phyloP scores from a whole-genome alignment of 208 protist species.

The Phytomonas sp. region DNA sequence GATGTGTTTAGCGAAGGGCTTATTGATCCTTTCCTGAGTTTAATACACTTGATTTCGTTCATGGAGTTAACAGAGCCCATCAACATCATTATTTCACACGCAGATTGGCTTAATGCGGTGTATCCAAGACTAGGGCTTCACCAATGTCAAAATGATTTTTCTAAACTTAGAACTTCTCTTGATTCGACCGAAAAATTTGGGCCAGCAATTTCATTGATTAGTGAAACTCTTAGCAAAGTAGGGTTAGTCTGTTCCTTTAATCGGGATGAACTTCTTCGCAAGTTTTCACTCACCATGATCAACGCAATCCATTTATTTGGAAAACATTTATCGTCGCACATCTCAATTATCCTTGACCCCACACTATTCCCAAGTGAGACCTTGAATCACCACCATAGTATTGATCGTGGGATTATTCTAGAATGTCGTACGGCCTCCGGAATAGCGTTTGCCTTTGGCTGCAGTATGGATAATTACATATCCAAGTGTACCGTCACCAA shows the following conservation, averaged over 20 bases:
- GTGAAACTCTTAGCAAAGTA: slow-evolving; percentile 16
- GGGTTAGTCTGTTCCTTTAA: slow-evolving; percentile 24
- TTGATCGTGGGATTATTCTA: slow-evolving; percentile 31
- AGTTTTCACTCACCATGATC: slow-evolving; percentile 29
- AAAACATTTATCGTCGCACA: slow-evolving; percentile 30
- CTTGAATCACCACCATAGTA: slow-evolving; percentile 20
- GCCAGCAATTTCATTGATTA: slow-evolving; percentile 26
- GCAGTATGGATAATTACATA: slow-evolving; percentile 56
- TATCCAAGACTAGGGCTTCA: slow-evolving; percentile 25
- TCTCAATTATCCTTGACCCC: slow-evolving; percentile 44
- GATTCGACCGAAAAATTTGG: slow-evolving; percentile 36
- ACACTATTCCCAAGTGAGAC: slow-evolving; percentile 26
- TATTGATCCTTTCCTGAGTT: slow-evolving; percentile 51
- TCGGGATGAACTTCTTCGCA: slow-evolving; percentile 37
- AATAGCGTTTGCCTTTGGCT: slow-evolving; percentile 54
- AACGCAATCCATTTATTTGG: slow-evolving; percentile 38
- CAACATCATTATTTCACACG: slow-evolving; percentile 70
- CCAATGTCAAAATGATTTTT: slow-evolving; percentile 17
- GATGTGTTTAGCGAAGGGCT: slow-evolving; percentile 36
- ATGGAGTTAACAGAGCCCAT: slow-evolving; percentile 31
- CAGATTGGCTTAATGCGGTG: slow-evolving; percentile 55
- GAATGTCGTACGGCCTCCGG: slow-evolving; percentile 24
- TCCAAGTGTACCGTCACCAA: slow-evolving; percentile 25
- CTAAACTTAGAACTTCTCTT: slow-evolving; percentile 10
- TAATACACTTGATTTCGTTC: slow-evolving; percentile 52